A percentile compares a stretch with the other conserved stretches of the same genome.
Evolutionary conservation across 2,329 filamentous ascomycete species (phyloP).

Genomic region (Lachnellula cervina): DNA sequence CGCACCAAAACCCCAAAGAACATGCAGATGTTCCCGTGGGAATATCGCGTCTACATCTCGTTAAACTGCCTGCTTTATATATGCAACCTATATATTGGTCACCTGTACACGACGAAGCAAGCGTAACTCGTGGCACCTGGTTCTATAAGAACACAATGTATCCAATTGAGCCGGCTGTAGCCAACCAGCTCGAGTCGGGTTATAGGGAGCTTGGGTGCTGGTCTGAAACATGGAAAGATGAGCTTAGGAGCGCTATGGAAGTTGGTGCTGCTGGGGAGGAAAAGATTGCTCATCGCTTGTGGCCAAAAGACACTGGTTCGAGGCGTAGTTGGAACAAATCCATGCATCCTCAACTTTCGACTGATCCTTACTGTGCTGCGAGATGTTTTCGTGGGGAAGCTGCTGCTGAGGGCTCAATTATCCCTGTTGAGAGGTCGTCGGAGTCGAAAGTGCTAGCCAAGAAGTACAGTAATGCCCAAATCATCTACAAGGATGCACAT

Average conservation of each 20-base stretch:
- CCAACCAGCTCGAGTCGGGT: constrained; percentile 88
- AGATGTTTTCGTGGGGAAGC: constrained; percentile 56
- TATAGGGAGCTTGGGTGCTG: constrained; percentile 83
- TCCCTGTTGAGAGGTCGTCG: constrained; percentile 16
- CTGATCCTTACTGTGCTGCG: constrained; percentile 55
- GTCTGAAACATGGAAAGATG: constrained; percentile 89
- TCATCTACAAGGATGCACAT: constrained; percentile 75
- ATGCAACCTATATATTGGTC: constrained; percentile 99
- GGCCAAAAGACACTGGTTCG: constrained; percentile 56
- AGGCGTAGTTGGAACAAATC: constrained; percentile 31
- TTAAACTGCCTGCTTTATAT: constrained; percentile 72
- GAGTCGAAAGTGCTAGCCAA: constrained; percentile 34
- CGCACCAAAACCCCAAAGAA: constrained; percentile 26
- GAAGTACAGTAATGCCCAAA: constrained; percentile 69
- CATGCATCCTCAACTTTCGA: constrained; percentile 21
- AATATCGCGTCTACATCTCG: constrained; percentile 82
- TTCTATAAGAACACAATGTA: constrained; percentile 96
- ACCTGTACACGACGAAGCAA: constrained; percentile 80
- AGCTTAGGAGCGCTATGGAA: constrained; percentile 83
- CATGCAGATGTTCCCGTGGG: constrained; percentile 71
- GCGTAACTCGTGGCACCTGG: constrained; percentile 85
- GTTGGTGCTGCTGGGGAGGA: constrained; percentile 87
- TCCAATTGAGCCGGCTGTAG: constrained; percentile 77
- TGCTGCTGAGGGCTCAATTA: constrained; percentile 47
- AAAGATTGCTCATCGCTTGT: constrained; percentile 76